phyloP scores from a whole-genome alignment of 2,329 filamentous ascomycete genomes.

The Mariannaea elegans region DNA sequence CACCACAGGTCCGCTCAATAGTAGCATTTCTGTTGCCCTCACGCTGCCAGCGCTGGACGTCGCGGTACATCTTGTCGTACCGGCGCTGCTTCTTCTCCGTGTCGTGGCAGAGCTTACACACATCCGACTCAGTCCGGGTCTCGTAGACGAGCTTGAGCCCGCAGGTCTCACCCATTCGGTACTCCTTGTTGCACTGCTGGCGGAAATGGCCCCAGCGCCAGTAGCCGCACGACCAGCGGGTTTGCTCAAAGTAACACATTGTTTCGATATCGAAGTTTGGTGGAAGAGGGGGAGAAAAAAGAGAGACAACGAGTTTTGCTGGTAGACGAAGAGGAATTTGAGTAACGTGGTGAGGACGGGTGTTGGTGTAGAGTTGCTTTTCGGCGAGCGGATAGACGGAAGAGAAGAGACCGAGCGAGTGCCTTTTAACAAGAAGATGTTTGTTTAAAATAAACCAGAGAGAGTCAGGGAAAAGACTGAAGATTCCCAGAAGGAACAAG shows the following conservation, averaged over 20 bases:
- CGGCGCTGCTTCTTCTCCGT: conserved; percentile 86
- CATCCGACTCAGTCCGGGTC: conserved; percentile 68
- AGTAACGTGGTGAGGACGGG: too few species aligned
- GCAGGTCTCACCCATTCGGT: conserved; percentile 95
- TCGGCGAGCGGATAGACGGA: not conserved
- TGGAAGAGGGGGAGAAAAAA: not conserved
- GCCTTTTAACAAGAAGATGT: not conserved
- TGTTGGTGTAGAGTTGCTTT: not conserved
- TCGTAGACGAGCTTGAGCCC: conserved; percentile 89
- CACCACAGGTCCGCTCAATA: conserved; percentile 74
- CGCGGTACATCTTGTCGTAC: conserved; percentile 75
- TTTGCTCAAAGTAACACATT: conserved; percentile 98
- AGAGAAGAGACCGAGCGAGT: not conserved
- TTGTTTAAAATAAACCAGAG: not conserved
- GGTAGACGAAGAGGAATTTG: too few species aligned
- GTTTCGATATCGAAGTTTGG: conserved; percentile 26
- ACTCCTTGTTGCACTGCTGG: conserved; percentile 92
- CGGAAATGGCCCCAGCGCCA: conserved; percentile 96
- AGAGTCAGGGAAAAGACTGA: not conserved
- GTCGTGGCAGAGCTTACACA: conserved; percentile 88
- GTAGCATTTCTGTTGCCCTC: conserved; percentile 79
- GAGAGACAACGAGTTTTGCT: not conserved
- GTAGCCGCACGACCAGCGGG: conserved; percentile 84
- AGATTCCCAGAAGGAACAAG: not conserved
- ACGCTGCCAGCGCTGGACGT: conserved; percentile 79